Evolutionary conservation across 1,139 yeast genomes (phyloP), one percentile per base, ranked within the genome.

Genomic region (Sugiyamaella xylanicola): DNA sequence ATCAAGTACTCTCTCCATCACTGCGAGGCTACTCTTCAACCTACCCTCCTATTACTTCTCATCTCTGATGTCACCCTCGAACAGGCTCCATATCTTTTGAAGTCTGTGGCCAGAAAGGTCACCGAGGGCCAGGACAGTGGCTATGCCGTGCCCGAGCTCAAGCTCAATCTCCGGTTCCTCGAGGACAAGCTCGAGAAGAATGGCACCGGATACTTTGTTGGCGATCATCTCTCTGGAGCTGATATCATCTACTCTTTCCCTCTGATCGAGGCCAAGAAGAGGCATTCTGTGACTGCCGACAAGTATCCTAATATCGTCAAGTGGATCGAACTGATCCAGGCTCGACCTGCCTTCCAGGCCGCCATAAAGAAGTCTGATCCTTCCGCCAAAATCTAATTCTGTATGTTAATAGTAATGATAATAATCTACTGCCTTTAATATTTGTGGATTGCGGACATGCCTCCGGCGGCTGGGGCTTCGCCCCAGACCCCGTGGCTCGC

Each of bases 21-120:
- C 60, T 65, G 81, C 4, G 90, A 85, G 65, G 87, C 84, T 0
- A 75, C 85, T 36, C 68, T 84, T 51, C 83, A 80, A 65, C 81
- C 80, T 15, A 66, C 74, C 54, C 72, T 80, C 21, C 64, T 82
- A 3, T 67, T 78, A 59, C 68, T 80, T 50, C 72, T 79, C 39
- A 73, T 81, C 49, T 66, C 49, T 68, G 69, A 5, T 2, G 73
- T 69, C 46, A 51, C 46, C 11, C 48, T 35, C 17, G 62, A 71
- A 29, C 58, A 59, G 19, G 77, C 81, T 1, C 88, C 88, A 1
- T 70, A 74, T 60, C 79, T 83, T 4, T 62, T 78, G 21, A 74
- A 77, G 55, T 71, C 72, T 19, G 51, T 82, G 8, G 76, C 79
- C 5, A 68, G 70, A 40, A 55, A 69, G 15, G 46, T 46, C 27